Percentiles rank a stretch among this genome's conserved stretches.
These are phyloP conservation scores for Penicillium egyptiacum DNA, from an alignment of 495 filamentous ascomycete species.

Conservation along the genomic window DNA sequence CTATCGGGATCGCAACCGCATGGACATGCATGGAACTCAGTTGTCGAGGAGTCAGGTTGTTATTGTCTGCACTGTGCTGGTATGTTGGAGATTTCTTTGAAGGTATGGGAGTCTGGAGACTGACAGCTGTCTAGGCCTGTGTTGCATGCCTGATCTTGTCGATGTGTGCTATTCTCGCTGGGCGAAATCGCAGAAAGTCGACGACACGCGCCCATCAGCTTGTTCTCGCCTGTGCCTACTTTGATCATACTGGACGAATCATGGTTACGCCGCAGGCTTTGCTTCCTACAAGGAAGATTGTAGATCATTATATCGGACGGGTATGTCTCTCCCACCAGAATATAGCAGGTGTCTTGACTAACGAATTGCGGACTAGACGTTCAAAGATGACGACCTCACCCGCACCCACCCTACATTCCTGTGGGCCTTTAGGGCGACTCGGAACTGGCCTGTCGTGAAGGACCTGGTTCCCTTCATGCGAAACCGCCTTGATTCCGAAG, in stretches of 20 bases:
- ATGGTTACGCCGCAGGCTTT: slow-evolving; percentile 78
- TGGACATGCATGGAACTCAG: slow-evolving; percentile 29
- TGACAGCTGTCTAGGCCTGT: slow-evolving; percentile 47
- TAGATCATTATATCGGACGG: slow-evolving; percentile 70
- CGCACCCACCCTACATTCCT: slow-evolving; percentile 78
- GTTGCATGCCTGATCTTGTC: slow-evolving; percentile 60
- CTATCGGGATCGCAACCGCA: slow-evolving; percentile 51
- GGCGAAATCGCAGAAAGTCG: slow-evolving; percentile 53
- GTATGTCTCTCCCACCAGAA: slow-evolving; percentile 34
- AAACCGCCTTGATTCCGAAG: slow-evolving; percentile 51
- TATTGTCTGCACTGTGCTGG: slow-evolving; percentile 64
- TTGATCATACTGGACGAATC: slow-evolving; percentile 70
- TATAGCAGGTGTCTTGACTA: neutral
- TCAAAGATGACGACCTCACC: slow-evolving; percentile 70
- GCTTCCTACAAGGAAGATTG: slow-evolving; percentile 80
- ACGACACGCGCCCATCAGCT: slow-evolving; percentile 72
- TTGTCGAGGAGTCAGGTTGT: slow-evolving; percentile 58
- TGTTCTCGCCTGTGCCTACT: slow-evolving; percentile 72
- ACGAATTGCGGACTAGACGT: slow-evolving; percentile 45
- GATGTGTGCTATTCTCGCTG: slow-evolving; percentile 55
- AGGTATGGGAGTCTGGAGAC: neutral
- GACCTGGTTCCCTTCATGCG: slow-evolving; percentile 70
- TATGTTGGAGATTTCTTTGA: slow-evolving; percentile 32
- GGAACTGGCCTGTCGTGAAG: slow-evolving; percentile 68
- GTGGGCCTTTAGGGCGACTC: slow-evolving; percentile 80